A percentile compares a stretch with the other conserved stretches of the same genome.
Evolutionary conservation across 352 stramenopile genomes (phyloP).

Genomic region (Globisporangium spinosum): DNA sequence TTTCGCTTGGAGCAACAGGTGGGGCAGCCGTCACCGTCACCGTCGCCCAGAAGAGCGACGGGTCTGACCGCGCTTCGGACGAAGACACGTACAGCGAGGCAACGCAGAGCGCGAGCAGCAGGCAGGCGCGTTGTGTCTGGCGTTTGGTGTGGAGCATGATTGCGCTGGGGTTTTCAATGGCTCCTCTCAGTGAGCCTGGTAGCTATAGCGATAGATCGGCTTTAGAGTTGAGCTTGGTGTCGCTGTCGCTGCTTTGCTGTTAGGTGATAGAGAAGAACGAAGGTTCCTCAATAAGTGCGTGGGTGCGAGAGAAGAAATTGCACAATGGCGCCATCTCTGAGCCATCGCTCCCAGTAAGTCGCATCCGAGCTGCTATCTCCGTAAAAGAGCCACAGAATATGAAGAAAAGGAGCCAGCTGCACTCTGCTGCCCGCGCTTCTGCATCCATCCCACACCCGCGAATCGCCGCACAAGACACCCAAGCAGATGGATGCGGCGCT

Average conservation of each 20-base stretch:
- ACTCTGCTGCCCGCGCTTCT: conserved; percentile 1
- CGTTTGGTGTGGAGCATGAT: background rate
- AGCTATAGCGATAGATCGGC: background rate
- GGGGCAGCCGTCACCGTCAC: conserved; percentile 2
- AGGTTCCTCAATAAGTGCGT: conserved; percentile 5
- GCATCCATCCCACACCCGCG: background rate
- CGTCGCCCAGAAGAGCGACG: conserved; percentile 6
- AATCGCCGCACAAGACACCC: background rate
- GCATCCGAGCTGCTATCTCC: background rate
- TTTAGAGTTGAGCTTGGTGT: background rate
- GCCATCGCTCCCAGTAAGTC: background rate
- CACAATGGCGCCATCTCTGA: background rate
- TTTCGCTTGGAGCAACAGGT: background rate
- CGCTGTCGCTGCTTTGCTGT: background rate
- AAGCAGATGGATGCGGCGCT: conserved; percentile 3
- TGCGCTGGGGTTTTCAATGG: background rate
- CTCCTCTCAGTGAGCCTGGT: background rate
- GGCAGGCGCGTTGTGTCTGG: background rate
- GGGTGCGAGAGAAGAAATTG: conserved; percentile 1
- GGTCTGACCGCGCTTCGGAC: conserved; percentile 2
- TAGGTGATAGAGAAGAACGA: conserved; percentile 9
- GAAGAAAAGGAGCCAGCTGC: background rate
- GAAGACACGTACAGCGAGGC: background rate
- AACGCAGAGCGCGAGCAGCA: conserved; percentile 4
- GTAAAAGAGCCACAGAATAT: background rate